Base-by-base conservation (phyloP, 1,139 yeast genomes). In the Sugiyamaella novakii region DNA sequence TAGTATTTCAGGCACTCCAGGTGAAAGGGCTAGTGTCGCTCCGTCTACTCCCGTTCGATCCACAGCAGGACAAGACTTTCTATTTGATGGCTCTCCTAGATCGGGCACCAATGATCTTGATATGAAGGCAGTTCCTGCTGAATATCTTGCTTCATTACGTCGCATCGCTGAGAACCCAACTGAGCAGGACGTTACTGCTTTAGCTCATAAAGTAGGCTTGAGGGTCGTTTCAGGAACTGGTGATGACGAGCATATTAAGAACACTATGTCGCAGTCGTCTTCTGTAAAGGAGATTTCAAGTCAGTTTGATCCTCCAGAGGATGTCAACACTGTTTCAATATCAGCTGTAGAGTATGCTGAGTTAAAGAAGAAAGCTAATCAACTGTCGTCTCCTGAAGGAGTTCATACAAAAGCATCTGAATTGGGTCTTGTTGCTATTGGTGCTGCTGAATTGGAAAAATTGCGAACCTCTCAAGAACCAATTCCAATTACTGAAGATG, bases 151-250 rank as follows among this genome's bases (percentile, higher is more conserved):
- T 8, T 57, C 67, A 3, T 53, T 69, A 41, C 58, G 65, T 39
- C 58, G 64, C 5, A 58, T 66, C 40, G 72, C 58, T 12, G 72
- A 69, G 53, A 47, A 53, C 24, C 73, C 73, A 6, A 56, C 65
- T 1, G 52, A 51, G 25, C 64, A 60, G 0, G 72, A 69, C 44
- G 56, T 67, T n/a, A 51, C 49, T 8, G 43, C 43, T 10, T 50
- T 66, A 52, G 69, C 71, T 3, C 49, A 52, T 18, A 63, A 59
- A 50, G 54, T 61, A 5, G 67, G 64, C 10, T 46, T 66, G 33
- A 56, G 55, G 22, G 46, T 47, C 27, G 57, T 51, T 27, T 43
- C 50, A 7, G 44, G 8, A 14, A 36, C 22, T 15, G 12, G 37
- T 17, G 49, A 34, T 1, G 36, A 43, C 8, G 47, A 35, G 10